phyloP scores from a whole-genome alignment of 1,139 yeast species.

The Taphrina betulina region DNA sequence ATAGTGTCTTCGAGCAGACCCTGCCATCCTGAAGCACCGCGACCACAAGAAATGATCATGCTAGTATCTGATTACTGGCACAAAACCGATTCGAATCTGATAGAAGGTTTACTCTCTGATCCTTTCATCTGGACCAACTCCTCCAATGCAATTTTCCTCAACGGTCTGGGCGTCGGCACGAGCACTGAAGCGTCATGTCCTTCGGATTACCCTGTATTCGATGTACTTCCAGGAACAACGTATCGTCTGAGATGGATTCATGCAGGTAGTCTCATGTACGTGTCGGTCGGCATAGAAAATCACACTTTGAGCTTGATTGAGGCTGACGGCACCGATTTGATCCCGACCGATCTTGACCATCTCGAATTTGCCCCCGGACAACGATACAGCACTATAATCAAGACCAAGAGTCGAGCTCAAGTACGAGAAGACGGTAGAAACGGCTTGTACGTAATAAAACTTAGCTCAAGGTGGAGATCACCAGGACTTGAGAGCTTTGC shows the following conservation, averaged over 20 bases:
- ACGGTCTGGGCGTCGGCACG: conserved; percentile 34
- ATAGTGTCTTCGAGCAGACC: conserved; percentile 44
- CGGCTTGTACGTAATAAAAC: conserved; percentile 44
- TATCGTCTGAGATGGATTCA: conserved; percentile 55
- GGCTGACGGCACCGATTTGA: conserved; percentile 70
- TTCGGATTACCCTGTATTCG: conserved; percentile 41
- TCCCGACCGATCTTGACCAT: conserved; percentile 56
- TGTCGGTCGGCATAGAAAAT: conserved; percentile 53
- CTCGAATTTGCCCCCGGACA: conserved; percentile 56
- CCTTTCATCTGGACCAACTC: conserved; percentile 56
- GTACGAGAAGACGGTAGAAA: conserved; percentile 22
- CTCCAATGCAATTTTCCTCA: conserved; percentile 46
- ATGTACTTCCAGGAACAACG: conserved; percentile 52
- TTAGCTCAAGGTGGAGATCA: conserved; percentile 45
- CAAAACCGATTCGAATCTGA: conserved; percentile 44
- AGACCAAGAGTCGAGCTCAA: conserved; percentile 45
- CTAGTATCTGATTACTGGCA: conserved; percentile 48
- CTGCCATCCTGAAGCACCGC: background rate
- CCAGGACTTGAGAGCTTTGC: conserved; percentile 37
- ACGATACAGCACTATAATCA: conserved; percentile 34
- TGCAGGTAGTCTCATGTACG: conserved; percentile 58
- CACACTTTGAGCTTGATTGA: conserved; percentile 61
- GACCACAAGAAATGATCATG: conserved; percentile 48
- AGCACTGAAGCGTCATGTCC: conserved; percentile 32
- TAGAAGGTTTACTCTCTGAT: conserved; percentile 51